These are phyloP conservation scores for Saturnispora galanensis DNA, from an alignment of 805 yeast genomes.

Conservation along the genomic window DNA sequence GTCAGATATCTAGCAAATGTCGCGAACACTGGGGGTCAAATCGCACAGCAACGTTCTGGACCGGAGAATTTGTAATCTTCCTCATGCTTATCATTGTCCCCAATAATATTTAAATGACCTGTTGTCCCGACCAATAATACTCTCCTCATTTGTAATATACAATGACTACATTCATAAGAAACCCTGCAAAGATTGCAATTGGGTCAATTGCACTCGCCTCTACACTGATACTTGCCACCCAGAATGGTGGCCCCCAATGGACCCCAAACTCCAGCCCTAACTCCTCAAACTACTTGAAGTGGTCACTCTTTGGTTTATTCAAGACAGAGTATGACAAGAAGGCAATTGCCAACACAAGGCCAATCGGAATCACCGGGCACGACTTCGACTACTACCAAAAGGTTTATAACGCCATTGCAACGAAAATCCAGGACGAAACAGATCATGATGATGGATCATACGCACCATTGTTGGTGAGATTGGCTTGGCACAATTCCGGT, in stretches of 20 bases:
- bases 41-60: no score
- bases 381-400: slow-evolving; percentile 41
- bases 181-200: slow-evolving; percentile 9
- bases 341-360: slow-evolving; percentile 16
- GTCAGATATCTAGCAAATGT: no score
- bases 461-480: slow-evolving; percentile 37
- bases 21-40: no score
- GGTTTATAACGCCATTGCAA: slow-evolving; percentile 67
- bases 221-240: neutral
- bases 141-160: neutral
- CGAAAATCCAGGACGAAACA: slow-evolving; percentile 42
- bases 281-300: no score
- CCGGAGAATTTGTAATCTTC: no score
- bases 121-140: neutral
- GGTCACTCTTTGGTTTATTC: slow-evolving; percentile 21
- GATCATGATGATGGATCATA: slow-evolving; percentile 55
- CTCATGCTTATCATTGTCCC: no score
- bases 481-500: slow-evolving; percentile 44
- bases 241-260: neutral
- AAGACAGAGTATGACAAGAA: slow-evolving; percentile 24
- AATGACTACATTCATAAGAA: slow-evolving; percentile 13
- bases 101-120: neutral
- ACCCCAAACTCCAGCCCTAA: neutral
- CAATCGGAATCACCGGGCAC: slow-evolving; percentile 4
- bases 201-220: neutral